These are phyloP conservation scores for Phialocephala subalpina DNA, from an alignment of 2,329 filamentous ascomycete genomes.

Conservation along the genomic window DNA sequence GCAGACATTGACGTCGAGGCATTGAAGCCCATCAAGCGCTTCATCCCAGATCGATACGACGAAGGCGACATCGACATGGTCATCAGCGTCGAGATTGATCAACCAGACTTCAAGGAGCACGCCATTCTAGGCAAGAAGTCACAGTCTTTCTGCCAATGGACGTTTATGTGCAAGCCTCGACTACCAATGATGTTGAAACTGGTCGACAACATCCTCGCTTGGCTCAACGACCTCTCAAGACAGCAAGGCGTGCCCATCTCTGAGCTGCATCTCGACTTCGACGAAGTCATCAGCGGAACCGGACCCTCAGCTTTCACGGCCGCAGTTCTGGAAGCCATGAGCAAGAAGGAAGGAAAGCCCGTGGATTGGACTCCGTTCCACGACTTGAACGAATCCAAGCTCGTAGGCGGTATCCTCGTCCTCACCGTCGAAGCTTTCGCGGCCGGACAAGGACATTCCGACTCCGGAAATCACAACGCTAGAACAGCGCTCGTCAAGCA, in stretches of 20 bases:
- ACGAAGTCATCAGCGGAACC: constrained; percentile 77
- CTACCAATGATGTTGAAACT: constrained; percentile 73
- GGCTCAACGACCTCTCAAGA: constrained; percentile 66
- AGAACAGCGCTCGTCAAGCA: constrained; percentile 74
- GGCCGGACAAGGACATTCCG: constrained; percentile 76
- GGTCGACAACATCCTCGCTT: constrained; percentile 72
- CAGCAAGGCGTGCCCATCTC: constrained; percentile 66
- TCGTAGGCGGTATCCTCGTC: constrained; percentile 70
- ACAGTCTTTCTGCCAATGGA: constrained; percentile 78
- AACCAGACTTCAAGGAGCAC: constrained; percentile 70
- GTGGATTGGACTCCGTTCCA: constrained; percentile 73
- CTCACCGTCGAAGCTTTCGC: constrained; percentile 77
- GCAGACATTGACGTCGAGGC: constrained; percentile 67
- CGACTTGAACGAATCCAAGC: constrained; percentile 69
- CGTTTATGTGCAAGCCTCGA: constrained; percentile 73
- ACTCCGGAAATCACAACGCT: constrained; percentile 74
- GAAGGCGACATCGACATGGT: constrained; percentile 74
- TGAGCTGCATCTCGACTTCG: constrained; percentile 72
- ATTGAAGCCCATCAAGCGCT: constrained; percentile 59
- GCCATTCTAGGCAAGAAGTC: constrained; percentile 73
- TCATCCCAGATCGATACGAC: constrained; percentile 69
- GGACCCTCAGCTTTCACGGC: constrained; percentile 75
- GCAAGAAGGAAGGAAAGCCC: constrained; percentile 50
- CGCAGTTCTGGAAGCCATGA: constrained; percentile 72
- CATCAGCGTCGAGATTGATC: constrained; percentile 75